Evolutionary conservation across 345 rosid genomes (phyloP).

Genomic region (Trapa incisa): DNA sequence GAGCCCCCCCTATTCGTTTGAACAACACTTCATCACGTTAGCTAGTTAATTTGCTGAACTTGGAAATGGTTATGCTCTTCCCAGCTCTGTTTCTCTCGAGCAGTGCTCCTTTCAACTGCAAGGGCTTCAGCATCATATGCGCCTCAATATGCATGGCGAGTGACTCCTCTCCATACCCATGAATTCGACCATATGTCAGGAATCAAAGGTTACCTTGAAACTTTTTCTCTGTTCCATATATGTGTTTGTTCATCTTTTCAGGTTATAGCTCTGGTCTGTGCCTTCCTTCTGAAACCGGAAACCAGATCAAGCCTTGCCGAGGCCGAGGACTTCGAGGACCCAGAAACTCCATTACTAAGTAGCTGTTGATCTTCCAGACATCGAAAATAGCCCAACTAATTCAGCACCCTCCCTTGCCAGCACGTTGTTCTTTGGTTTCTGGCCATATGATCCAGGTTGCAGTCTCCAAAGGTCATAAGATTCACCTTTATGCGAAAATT

Average conservation of each 20-base stretch:
- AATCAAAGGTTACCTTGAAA: neutral
- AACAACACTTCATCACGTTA: neutral
- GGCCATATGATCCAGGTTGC: too few relatives aligned
- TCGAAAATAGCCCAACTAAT: neutral
- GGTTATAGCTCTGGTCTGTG: conserved; percentile 14
- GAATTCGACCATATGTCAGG: neutral
- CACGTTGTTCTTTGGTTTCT: too few relatives aligned
- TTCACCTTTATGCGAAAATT: too few relatives aligned
- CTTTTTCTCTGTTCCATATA: neutral
- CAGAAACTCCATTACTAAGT: conserved; percentile 25
- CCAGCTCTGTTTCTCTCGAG: conserved; percentile 39
- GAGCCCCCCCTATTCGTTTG: neutral
- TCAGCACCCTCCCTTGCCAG: too few relatives aligned
- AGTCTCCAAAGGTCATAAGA: too few relatives aligned
- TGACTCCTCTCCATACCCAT: neutral
- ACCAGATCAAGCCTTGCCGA: conserved; percentile 2
- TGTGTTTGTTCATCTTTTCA: neutral
- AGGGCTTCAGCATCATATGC: conserved; percentile 36
- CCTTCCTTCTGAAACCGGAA: conserved; percentile 22
- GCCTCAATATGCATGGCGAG: conserved; percentile 43
- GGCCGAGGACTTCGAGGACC: conserved; percentile 11
- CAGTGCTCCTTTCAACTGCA: conserved; percentile 40
- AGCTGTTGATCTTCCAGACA: neutral
- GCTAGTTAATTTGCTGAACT: neutral
- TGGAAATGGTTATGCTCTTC: neutral